phyloP scores from a whole-genome alignment of 495 filamentous ascomycete species.

The Hamigera avellanea region DNA sequence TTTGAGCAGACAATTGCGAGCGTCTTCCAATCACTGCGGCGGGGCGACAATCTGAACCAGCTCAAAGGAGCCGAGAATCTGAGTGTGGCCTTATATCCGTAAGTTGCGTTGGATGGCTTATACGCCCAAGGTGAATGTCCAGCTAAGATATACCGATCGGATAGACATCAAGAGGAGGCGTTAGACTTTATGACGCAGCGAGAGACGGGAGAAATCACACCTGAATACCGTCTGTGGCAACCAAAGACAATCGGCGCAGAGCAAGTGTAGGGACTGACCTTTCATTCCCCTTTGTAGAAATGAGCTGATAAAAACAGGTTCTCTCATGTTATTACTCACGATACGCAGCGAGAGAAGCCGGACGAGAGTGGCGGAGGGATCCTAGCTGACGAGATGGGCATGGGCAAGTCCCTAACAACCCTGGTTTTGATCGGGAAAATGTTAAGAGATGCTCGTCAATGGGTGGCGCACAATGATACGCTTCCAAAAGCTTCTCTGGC shows the following conservation, averaged over 20 bases:
- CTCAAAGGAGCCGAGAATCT: too few relatives aligned
- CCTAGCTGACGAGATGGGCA: constrained; percentile 16
- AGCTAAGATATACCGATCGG: too few relatives aligned
- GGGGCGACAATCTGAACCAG: too few relatives aligned
- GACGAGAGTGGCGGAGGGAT: constrained; percentile 3
- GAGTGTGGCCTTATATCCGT: too few relatives aligned
- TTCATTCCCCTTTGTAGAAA: neutral
- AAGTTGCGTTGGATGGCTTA: too few relatives aligned
- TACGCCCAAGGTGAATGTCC: too few relatives aligned
- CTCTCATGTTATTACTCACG: neutral
- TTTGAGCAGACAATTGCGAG: too few relatives aligned
- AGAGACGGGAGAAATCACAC: neutral
- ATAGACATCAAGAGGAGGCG: too few relatives aligned
- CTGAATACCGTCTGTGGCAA: constrained; percentile 1
- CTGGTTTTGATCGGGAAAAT: constrained; percentile 3
- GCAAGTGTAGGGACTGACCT: neutral
- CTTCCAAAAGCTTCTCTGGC: neutral
- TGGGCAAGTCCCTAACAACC: constrained; percentile 15
- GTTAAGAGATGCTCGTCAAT: neutral
- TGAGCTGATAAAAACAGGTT: neutral
- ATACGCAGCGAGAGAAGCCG: neutral
- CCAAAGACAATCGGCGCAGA: neutral
- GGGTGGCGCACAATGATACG: neutral
- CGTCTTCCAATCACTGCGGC: too few relatives aligned
- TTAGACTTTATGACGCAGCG: too few relatives aligned